Conservation (phyloP, 139 green algal genomes). For the Micromonas pusilla region DNA sequence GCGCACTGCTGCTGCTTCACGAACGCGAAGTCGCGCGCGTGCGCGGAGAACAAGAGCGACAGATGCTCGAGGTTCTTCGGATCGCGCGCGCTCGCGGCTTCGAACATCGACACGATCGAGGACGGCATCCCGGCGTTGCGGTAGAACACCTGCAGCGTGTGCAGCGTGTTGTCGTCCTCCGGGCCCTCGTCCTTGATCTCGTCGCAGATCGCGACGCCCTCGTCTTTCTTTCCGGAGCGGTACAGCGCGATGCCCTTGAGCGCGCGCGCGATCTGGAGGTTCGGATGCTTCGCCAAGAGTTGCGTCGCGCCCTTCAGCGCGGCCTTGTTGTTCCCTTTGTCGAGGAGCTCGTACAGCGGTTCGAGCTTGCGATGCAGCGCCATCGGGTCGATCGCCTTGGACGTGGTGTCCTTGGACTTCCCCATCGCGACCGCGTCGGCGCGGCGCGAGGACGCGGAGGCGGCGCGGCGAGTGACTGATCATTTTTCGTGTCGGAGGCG, state of each 20-base stretch:
- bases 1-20: slow-evolving; percentile 14
- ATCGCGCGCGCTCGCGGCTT: not conserved
- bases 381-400: not conserved
- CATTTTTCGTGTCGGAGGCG: no score
- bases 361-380: not conserved
- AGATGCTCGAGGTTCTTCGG: not conserved
- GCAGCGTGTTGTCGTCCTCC: not conserved
- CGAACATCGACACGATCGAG: not conserved
- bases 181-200: not conserved
- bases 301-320: not conserved
- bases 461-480: no score
- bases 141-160: not conserved
- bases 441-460: not conserved
- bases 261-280: not conserved
- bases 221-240: not conserved
- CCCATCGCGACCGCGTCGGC: not conserved
- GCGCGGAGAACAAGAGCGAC: not conserved
- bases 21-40: slow-evolving; percentile 2
- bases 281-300: not conserved
- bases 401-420: not conserved
- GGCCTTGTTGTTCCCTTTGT: not conserved
- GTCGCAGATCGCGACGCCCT: not conserved
- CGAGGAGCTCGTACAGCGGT: not conserved
- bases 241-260: not conserved
- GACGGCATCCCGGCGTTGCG: not conserved